phyloP scores from a whole-genome alignment of 805 yeast genomes.

The Cyberlindnera suaveolens region DNA sequence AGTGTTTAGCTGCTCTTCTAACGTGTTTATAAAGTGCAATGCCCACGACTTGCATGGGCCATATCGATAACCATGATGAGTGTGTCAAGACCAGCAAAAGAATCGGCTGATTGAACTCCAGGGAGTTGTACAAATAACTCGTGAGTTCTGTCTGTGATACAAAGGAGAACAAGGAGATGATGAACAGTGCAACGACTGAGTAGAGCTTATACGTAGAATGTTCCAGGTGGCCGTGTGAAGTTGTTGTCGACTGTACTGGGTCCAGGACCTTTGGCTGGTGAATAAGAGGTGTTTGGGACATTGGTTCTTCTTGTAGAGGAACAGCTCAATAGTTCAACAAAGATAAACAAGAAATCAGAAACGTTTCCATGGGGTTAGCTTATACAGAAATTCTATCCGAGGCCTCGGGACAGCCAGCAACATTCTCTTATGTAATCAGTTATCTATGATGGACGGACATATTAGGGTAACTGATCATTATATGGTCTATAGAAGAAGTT shows the following conservation, averaged over 20 bases:
- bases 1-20: slow-evolving; percentile 19
- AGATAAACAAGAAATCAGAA: no score
- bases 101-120: slow-evolving; percentile 63
- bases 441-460: no score
- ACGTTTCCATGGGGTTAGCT: no score
- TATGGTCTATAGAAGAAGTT: no score
- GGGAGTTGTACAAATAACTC: slow-evolving; percentile 51
- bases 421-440: no score
- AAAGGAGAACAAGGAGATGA: slow-evolving; percentile 50
- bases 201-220: slow-evolving; percentile 10
- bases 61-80: slow-evolving; percentile 66
- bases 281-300: background rate
- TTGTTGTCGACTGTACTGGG: background rate
- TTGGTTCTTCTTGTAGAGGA: background rate
- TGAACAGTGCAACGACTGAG: slow-evolving; percentile 30
- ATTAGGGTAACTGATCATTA: no score
- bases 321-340: no score
- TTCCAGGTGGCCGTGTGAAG: slow-evolving; percentile 8
- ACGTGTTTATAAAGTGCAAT: slow-evolving; percentile 43
- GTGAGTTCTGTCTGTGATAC: slow-evolving; percentile 80
- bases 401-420: no score
- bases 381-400: no score
- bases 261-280: background rate
- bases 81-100: slow-evolving; percentile 64
- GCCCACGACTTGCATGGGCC: slow-evolving; percentile 58